Percentiles rank a stretch among this genome's conserved stretches.
Conservation (phyloP, 116 monocot species). For the Phalaenopsis hybrid region DNA sequence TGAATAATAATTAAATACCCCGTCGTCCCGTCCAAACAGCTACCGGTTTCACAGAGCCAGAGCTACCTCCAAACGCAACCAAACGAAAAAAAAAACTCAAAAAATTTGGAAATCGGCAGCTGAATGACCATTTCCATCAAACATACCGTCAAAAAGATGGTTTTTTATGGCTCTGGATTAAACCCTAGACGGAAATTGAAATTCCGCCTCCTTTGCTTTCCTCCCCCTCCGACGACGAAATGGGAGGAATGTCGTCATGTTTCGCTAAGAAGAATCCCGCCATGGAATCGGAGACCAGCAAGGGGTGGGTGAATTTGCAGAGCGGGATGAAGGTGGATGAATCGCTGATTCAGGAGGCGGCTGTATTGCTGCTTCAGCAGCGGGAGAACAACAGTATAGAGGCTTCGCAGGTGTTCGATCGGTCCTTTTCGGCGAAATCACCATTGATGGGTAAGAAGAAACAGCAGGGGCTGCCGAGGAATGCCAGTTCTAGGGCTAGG, state of each 20-base stretch:
- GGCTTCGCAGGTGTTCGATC: constrained; percentile 25
- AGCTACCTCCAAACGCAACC: no score
- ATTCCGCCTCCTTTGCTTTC: background rate
- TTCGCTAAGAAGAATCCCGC: constrained; percentile 7
- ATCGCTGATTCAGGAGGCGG: constrained; percentile 37
- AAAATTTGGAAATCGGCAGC: no score
- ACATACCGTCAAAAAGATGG: no score
- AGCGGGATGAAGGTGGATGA: constrained; percentile 29
- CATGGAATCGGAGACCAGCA: constrained; percentile 10
- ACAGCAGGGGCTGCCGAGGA: constrained; percentile 48
- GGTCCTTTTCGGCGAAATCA: constrained; percentile 49
- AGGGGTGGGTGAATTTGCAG: constrained; percentile 8
- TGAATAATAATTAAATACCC: no score
- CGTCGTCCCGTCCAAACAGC: no score
- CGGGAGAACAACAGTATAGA: constrained; percentile 12
- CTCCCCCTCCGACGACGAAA: background rate
- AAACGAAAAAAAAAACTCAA: no score
- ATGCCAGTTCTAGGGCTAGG: constrained; percentile 59
- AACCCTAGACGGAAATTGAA: background rate
- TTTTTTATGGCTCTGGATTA: background rate
- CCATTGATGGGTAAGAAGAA: constrained; percentile 19
- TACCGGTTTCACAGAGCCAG: no score
- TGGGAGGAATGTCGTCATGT: constrained; percentile 36
- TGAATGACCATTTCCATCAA: no score
- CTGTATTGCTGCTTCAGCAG: constrained; percentile 34